Evolutionary conservation across 2,329 filamentous ascomycete genomes (phyloP).

Genomic region (Cytospora paraplurivora): DNA sequence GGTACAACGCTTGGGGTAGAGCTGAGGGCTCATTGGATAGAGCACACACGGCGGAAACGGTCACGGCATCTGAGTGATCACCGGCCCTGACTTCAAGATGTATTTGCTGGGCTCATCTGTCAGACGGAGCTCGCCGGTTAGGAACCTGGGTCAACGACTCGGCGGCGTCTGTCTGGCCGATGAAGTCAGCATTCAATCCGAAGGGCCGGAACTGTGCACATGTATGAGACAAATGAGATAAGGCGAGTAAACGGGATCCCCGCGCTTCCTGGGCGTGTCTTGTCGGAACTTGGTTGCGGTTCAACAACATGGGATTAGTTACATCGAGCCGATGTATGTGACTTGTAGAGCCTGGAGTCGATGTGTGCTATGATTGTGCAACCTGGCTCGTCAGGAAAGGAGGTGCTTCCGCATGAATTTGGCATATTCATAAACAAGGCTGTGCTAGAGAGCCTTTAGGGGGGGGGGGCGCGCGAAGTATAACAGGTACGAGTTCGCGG

Average conservation of each 20-base stretch:
- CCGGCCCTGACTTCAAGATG: background rate
- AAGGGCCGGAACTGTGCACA: slow-evolving; percentile 4
- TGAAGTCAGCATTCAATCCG: background rate
- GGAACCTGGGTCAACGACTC: background rate
- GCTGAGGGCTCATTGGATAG: slow-evolving; percentile 17
- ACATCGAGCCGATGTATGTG: background rate
- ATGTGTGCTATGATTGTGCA: background rate
- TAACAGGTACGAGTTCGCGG: no score
- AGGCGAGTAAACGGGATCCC: background rate
- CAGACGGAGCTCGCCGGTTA: slow-evolving; percentile 12
- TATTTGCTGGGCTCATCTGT: slow-evolving; percentile 3
- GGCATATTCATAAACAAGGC: background rate
- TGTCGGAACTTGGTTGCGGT: no score
- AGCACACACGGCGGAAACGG: slow-evolving; percentile 18
- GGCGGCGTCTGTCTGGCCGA: slow-evolving; percentile 12
- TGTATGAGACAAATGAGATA: slow-evolving; percentile 26
- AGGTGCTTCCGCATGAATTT: background rate
- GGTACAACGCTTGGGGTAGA: slow-evolving; percentile 17
- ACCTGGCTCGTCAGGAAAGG: background rate
- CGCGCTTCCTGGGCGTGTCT: background rate
- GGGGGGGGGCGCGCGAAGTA: background rate
- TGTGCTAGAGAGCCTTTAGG: background rate
- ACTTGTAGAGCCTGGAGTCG: background rate
- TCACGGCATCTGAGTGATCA: slow-evolving; percentile 19
- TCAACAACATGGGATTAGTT: no score